These are phyloP conservation scores for Capsella rubella DNA, from an alignment of 441 rosid genomes.

Conservation along the genomic window DNA sequence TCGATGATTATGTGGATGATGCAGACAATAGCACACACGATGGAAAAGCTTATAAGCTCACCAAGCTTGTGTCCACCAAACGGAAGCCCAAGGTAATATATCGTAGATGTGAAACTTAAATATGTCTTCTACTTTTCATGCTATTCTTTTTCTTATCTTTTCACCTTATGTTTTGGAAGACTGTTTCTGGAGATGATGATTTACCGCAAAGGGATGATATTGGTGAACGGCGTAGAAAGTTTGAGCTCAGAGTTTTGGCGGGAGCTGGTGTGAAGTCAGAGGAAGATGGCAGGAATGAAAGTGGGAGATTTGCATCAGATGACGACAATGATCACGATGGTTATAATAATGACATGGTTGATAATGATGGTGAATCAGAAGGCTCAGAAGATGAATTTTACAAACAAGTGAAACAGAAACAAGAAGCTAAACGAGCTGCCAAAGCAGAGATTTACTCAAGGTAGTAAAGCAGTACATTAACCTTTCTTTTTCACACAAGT, in stretches of 20 bases:
- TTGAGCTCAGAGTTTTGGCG: conserved; percentile 81
- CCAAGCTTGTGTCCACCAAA: conserved; percentile 57
- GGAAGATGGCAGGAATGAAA: conserved; percentile 58
- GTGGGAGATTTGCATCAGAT: conserved; percentile 41
- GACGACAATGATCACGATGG: conserved; percentile 49
- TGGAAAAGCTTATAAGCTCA: conserved; percentile 51
- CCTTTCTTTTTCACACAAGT: conserved; percentile 15
- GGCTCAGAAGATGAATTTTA: conserved; percentile 79
- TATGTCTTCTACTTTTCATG: background rate
- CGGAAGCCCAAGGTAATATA: conserved; percentile 66
- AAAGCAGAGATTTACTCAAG: conserved; percentile 74
- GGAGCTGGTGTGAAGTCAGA: conserved; percentile 78
- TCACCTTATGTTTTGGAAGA: conserved; percentile 48
- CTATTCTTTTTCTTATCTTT: background rate
- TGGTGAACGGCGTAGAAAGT: conserved; percentile 90
- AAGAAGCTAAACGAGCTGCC: conserved; percentile 71
- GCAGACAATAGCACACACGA: conserved; percentile 51
- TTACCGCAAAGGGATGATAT: conserved; percentile 92
- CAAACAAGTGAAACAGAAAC: conserved; percentile 60
- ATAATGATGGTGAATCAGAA: conserved; percentile 55
- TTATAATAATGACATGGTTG: conserved; percentile 48
- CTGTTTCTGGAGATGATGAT: conserved; percentile 87
- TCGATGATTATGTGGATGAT: conserved; percentile 85
- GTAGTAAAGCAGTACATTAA: conserved; percentile 43
- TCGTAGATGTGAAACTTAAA: conserved; percentile 14